These are phyloP conservation scores for Leavenworthia alabamica DNA, from an alignment of 345 rosid genomes.

Conservation along the genomic window DNA sequence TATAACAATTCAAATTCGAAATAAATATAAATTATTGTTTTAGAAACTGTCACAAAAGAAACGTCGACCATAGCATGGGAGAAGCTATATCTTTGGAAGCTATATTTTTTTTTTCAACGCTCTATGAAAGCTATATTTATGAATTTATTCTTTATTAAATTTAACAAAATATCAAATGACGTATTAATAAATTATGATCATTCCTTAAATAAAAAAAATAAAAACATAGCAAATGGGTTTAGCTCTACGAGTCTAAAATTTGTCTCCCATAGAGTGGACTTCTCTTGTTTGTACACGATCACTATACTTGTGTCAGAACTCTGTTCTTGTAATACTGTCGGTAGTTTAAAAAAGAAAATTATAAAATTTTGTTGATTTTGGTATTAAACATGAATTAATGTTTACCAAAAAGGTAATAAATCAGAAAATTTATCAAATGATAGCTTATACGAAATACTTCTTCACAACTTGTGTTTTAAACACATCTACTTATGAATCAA, in stretches of 20 bases:
- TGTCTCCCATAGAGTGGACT: not conserved
- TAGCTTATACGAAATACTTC: not conserved
- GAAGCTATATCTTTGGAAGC: no score
- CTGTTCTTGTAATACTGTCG: not conserved
- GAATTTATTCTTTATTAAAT: no score
- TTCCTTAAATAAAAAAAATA: no score
- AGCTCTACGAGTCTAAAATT: not conserved
- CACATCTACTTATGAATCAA: not conserved
- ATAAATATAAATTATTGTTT: no score
- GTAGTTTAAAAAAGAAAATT: not conserved
- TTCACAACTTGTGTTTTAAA: not conserved
- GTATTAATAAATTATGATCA: not conserved
- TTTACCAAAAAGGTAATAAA: no score
- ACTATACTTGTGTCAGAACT: constrained; percentile 10
- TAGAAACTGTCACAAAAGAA: no score
- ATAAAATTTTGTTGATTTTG: not conserved
- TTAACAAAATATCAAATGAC: not conserved
- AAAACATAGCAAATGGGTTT: not conserved
- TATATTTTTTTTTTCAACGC: no score
- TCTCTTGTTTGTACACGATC: constrained; percentile 17
- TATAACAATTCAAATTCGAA: no score
- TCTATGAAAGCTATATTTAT: no score
- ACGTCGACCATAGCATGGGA: no score
- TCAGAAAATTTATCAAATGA: not conserved
- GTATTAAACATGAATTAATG: not conserved